A percentile compares a stretch with the other conserved stretches of the same genome.
phyloP scores from a whole-genome alignment of 179 eudicot genomes.

The Silene coronaria region DNA sequence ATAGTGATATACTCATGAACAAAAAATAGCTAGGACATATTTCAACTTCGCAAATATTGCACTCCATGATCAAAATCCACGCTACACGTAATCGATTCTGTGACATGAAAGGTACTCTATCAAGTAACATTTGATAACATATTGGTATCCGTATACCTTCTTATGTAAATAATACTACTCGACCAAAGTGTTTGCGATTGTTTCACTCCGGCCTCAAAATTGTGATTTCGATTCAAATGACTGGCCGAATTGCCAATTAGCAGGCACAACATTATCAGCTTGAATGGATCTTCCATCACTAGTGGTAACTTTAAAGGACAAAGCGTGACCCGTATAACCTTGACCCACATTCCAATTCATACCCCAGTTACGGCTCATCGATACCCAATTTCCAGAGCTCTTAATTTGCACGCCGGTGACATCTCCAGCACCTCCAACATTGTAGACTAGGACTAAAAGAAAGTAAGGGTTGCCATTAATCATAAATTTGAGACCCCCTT shows the following conservation, averaged over 20 bases:
- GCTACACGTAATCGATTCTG: neutral
- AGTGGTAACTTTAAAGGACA: conserved; percentile 30
- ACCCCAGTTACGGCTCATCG: conserved; percentile 28
- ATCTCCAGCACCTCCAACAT: conserved; percentile 41
- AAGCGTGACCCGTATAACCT: conserved; percentile 17
- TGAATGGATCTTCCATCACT: conserved; percentile 26
- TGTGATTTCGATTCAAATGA: conserved; percentile 12
- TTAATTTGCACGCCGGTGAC: conserved; percentile 27
- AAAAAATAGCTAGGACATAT: too few relatives aligned
- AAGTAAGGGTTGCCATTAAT: conserved; percentile 33
- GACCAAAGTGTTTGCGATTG: too few relatives aligned
- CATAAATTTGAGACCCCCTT: conserved; percentile 37
- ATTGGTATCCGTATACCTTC: neutral
- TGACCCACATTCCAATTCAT: conserved; percentile 25
- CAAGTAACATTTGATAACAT: neutral
- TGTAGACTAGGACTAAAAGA: conserved; percentile 34
- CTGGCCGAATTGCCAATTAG: conserved; percentile 31
- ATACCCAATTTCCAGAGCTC: conserved; percentile 26
- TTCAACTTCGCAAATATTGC: too few relatives aligned
- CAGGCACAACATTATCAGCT: conserved; percentile 24
- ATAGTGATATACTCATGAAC: too few relatives aligned
- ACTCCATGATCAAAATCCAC: neutral
- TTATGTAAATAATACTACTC: neutral
- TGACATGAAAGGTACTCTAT: neutral
- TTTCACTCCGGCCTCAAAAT: neutral